Evolutionary conservation across 305 asterid genomes (phyloP).

Genomic region (Rubia balearica): DNA sequence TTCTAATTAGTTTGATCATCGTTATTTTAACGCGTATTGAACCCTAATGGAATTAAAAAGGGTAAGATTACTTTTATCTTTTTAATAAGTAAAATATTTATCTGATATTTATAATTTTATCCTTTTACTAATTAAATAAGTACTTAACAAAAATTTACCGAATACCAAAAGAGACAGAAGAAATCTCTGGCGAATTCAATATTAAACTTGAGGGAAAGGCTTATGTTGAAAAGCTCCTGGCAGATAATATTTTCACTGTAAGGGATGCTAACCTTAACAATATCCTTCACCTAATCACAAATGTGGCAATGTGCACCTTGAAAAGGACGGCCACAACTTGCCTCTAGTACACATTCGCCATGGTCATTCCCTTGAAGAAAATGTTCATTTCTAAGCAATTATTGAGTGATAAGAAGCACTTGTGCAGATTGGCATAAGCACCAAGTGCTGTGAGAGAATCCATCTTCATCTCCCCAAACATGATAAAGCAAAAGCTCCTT

Average conservation of each 20-base stretch:
- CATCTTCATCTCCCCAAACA: slow-evolving; percentile 89
- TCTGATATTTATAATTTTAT: too few relatives aligned
- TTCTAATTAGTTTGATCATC: too few relatives aligned
- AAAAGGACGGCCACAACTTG: slow-evolving; percentile 34
- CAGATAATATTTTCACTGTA: slow-evolving; percentile 81
- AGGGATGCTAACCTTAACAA: slow-evolving; percentile 73
- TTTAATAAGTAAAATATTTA: too few relatives aligned
- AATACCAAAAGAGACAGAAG: too few relatives aligned
- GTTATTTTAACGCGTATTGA: too few relatives aligned
- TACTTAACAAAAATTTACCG: too few relatives aligned
- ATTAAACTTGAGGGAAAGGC: slow-evolving; percentile 72
- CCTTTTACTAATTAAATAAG: too few relatives aligned
- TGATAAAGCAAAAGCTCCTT: slow-evolving; percentile 82
- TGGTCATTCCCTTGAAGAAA: slow-evolving; percentile 60
- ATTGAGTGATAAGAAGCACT: slow-evolving; percentile 77
- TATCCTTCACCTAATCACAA: slow-evolving; percentile 64
- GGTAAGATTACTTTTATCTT: too few relatives aligned
- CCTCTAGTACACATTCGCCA: slow-evolving; percentile 80
- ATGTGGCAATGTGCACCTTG: slow-evolving; percentile 81
- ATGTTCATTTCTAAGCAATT: slow-evolving; percentile 82
- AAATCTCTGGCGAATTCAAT: slow-evolving; percentile 51
- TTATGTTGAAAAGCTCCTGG: slow-evolving; percentile 94
- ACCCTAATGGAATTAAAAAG: too few relatives aligned
- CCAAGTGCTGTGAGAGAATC: slow-evolving; percentile 92
- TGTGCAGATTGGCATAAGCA: slow-evolving; percentile 81